phyloP scores from a whole-genome alignment of 78 protist species.

The Speleostelium caveatum region DNA sequence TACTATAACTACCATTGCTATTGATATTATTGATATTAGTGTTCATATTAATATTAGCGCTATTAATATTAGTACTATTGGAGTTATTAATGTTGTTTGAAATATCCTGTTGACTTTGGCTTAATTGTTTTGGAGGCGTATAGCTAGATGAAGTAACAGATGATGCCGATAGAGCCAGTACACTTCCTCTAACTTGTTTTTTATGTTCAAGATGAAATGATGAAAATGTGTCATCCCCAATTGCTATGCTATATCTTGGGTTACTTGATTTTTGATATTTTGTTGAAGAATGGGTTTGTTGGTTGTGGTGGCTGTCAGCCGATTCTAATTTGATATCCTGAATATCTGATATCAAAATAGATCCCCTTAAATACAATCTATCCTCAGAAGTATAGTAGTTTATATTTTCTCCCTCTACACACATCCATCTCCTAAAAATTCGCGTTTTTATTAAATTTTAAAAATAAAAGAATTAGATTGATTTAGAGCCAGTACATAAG shows the following conservation, averaged over 20 bases:
- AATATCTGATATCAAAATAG: constrained; percentile 16
- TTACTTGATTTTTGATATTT: too few species aligned
- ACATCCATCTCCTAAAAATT: constrained; percentile 31
- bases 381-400: constrained; percentile 26
- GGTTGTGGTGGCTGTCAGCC: background rate
- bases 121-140: background rate
- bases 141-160: background rate
- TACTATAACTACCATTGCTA: background rate
- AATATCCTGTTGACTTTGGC: background rate
- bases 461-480: background rate
- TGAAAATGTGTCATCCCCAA: background rate
- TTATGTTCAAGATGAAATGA: background rate
- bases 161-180: background rate
- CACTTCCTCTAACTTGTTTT: background rate
- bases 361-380: constrained; percentile 15
- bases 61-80: background rate
- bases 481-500: background rate
- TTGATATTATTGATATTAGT: background rate
- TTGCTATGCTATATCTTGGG: background rate
- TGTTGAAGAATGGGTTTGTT: too few species aligned
- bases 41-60: background rate
- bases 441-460: background rate
- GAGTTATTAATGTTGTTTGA: background rate
- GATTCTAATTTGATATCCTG: background rate
- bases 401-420: constrained; percentile 31